These are phyloP conservation scores for Carex myosuroides DNA, from an alignment of 176 grass and related monocot species.

Conservation along the genomic window DNA sequence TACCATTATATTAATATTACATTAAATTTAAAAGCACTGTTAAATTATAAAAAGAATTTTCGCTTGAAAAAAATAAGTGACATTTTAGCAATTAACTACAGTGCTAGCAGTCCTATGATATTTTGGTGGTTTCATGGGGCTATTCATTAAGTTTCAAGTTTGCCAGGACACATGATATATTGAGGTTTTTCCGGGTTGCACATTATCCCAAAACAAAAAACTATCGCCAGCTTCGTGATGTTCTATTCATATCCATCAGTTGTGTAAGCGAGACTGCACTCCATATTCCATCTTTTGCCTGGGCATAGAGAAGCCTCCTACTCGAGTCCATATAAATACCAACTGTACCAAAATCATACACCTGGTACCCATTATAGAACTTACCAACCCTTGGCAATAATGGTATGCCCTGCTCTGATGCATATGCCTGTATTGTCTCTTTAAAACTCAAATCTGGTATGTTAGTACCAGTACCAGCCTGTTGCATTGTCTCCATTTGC, in stretches of 20 bases:
- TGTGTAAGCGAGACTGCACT: slow-evolving; percentile 67
- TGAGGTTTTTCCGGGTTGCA: neutral
- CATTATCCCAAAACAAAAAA: neutral
- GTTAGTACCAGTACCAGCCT: slow-evolving; percentile 32
- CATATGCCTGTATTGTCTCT: slow-evolving; percentile 78
- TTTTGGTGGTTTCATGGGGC: neutral
- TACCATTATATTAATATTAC: neutral
- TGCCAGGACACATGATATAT: neutral
- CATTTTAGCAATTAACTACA: neutral
- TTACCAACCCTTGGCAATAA: slow-evolving; percentile 86
- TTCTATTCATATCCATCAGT: slow-evolving; percentile 71
- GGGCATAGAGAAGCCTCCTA: slow-evolving; percentile 69
- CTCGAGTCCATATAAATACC: slow-evolving; percentile 75
- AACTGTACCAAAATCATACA: slow-evolving; percentile 78
- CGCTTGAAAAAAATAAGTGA: neutral
- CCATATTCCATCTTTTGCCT: slow-evolving; percentile 66
- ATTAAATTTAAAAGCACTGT: neutral
- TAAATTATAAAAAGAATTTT: neutral
- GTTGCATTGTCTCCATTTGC: slow-evolving; percentile 64
- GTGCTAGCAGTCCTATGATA: neutral
- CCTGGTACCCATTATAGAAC: slow-evolving; percentile 63
- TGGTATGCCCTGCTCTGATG: slow-evolving; percentile 60
- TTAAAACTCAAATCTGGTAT: slow-evolving; percentile 75
- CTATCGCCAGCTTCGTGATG: slow-evolving; percentile 14
- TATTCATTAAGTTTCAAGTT: neutral